A percentile compares a stretch with the other conserved stretches of the same genome.
These are phyloP conservation scores for Xylogone sp. DNA, from an alignment of 2,329 filamentous ascomycete genomes.

Conservation along the genomic window DNA sequence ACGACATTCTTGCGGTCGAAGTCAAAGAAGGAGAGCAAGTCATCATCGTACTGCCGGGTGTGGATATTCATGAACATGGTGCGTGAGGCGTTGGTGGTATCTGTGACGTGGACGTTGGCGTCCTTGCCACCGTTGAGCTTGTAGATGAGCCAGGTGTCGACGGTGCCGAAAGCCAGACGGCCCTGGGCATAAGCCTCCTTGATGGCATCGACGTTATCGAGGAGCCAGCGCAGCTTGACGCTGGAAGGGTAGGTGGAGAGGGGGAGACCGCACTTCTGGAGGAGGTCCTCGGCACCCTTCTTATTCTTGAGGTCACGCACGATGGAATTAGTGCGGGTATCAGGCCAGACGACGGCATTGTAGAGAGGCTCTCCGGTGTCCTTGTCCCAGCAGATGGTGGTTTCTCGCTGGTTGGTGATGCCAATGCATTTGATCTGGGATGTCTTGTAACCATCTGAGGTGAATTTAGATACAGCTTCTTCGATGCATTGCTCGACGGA, in stretches of 20 bases:
- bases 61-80: constrained; percentile 87
- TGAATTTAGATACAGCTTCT: constrained; percentile 64
- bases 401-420: constrained; percentile 83
- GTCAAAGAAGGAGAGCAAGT: constrained; percentile 70
- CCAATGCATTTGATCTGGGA: constrained; percentile 71
- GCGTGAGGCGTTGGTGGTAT: constrained; percentile 77
- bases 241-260: constrained; percentile 80
- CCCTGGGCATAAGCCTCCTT: constrained; percentile 69
- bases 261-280: constrained; percentile 68
- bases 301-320: constrained; percentile 69
- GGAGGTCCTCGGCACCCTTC: constrained; percentile 63
- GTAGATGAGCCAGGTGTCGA: constrained; percentile 78
- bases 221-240: constrained; percentile 74
- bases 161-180: constrained; percentile 71
- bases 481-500: constrained; percentile 76
- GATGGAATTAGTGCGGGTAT: constrained; percentile 70
- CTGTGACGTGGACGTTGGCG: constrained; percentile 67
- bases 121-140: constrained; percentile 70
- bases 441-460: constrained; percentile 61
- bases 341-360: constrained; percentile 83
- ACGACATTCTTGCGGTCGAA: constrained; percentile 65
- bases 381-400: constrained; percentile 75
- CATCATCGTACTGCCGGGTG: constrained; percentile 70
- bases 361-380: constrained; percentile 72
- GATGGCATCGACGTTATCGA: constrained; percentile 64